Conservation (phyloP, 1,284 basidiomycete species). For the Heimioporus punctisporus region DNA sequence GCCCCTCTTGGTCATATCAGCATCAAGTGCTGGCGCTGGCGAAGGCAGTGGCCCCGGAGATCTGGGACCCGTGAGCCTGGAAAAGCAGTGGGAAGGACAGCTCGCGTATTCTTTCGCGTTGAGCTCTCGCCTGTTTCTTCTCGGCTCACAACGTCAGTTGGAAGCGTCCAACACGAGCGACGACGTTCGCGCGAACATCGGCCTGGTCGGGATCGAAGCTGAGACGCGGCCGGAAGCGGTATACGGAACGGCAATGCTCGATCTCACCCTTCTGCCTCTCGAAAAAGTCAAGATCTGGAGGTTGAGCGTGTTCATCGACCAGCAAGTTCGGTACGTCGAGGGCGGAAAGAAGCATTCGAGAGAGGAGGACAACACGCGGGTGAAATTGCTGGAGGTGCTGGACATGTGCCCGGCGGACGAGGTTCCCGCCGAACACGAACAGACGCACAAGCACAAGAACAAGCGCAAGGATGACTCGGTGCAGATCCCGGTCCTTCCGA, state of each 20-base stretch:
- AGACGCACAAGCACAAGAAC: slow-evolving; percentile 14
- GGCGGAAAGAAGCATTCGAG: neutral
- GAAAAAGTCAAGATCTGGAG: slow-evolving; percentile 87
- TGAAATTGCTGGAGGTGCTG: slow-evolving; percentile 21
- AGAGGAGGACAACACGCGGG: slow-evolving; percentile 6
- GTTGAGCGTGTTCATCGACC: slow-evolving; percentile 80
- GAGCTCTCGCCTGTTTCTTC: slow-evolving; percentile 83
- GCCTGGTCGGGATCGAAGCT: neutral
- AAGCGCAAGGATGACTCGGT: slow-evolving; percentile 32
- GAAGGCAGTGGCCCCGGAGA: slow-evolving; percentile 60
- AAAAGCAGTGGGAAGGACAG: slow-evolving; percentile 92
- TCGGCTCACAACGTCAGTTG: slow-evolving; percentile 49
- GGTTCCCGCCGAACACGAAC: slow-evolving; percentile 72
- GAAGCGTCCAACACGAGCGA: neutral
- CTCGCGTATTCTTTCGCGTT: slow-evolving; percentile 87
- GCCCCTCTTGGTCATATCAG: slow-evolving; percentile 81
- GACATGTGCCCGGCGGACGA: slow-evolving; percentile 20
- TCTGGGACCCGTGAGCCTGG: slow-evolving; percentile 54
- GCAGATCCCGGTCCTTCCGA: slow-evolving; percentile 65
- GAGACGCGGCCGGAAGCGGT: slow-evolving; percentile 10
- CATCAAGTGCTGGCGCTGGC: slow-evolving; percentile 58
- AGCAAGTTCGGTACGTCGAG: slow-evolving; percentile 16
- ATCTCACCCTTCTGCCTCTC: slow-evolving; percentile 85
- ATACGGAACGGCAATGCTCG: slow-evolving; percentile 74
- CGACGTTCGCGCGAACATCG: neutral